Percentiles rank a stretch among this genome's conserved stretches.
These are phyloP conservation scores for Cryptococcus deneoformans DNA, from an alignment of 1,284 basidiomycete genomes.

Conservation along the genomic window DNA sequence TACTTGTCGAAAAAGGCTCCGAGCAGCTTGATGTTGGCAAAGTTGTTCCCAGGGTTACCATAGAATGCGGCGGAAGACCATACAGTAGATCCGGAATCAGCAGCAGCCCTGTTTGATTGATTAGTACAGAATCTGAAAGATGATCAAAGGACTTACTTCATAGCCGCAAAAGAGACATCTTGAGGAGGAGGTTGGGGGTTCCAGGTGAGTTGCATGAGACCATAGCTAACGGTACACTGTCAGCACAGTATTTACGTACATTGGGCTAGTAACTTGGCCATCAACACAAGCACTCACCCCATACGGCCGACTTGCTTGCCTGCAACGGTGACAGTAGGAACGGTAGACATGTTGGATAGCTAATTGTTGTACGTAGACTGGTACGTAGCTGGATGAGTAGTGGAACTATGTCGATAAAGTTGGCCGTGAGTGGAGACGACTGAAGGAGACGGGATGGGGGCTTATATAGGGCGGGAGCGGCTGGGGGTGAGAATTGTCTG, in stretches of 20 bases:
- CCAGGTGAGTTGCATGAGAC: constrained; percentile 59
- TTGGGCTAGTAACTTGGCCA: background rate
- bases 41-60: constrained; percentile 26
- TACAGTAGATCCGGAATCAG: constrained; percentile 55
- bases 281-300: constrained; percentile 17
- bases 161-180: constrained; percentile 59
- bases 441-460: too few species aligned
- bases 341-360: background rate
- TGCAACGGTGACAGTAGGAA: constrained; percentile 20
- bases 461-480: too few species aligned
- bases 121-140: background rate
- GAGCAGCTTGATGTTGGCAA: constrained; percentile 43
- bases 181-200: constrained; percentile 54
- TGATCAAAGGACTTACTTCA: constrained; percentile 50
- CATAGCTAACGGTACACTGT: constrained; percentile 24
- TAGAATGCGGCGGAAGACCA: constrained; percentile 49
- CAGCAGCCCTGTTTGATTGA: constrained; percentile 46
- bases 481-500: too few species aligned
- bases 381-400: too few species aligned
- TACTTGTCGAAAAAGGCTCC: constrained; percentile 49
- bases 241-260: background rate
- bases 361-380: too few species aligned
- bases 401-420: too few species aligned
- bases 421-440: background rate
- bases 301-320: constrained; percentile 35